phyloP scores from a whole-genome alignment of 176 grass and related monocot species.

The Triticum turgidum region DNA sequence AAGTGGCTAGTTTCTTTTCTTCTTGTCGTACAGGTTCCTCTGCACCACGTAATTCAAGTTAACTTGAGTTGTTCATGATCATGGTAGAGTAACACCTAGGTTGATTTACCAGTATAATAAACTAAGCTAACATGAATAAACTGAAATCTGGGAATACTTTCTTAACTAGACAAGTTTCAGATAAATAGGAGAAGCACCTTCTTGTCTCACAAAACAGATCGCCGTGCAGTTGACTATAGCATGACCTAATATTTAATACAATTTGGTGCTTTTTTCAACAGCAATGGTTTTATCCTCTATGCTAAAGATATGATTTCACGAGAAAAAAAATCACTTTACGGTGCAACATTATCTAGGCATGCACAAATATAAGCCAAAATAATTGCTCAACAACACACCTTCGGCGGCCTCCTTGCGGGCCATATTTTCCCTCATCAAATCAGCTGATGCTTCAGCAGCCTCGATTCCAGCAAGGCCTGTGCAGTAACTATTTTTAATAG shows the following conservation, averaged over 20 bases:
- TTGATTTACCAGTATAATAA: not conserved
- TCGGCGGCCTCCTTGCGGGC: slow-evolving; percentile 81
- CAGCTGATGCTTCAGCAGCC: slow-evolving; percentile 83
- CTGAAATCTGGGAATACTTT: not conserved
- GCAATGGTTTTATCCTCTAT: not conserved
- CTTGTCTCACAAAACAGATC: not conserved
- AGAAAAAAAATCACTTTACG: not conserved
- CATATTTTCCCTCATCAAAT: slow-evolving; percentile 91
- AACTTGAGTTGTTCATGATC: not conserved
- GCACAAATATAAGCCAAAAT: not conserved
- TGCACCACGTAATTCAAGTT: slow-evolving; percentile 30
- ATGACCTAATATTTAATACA: not conserved
- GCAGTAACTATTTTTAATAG: slow-evolving; percentile 85
- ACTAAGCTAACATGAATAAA: not conserved
- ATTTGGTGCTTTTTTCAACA: not conserved
- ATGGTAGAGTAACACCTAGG: not conserved
- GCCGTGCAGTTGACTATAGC: not conserved
- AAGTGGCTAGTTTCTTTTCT: slow-evolving; percentile 80
- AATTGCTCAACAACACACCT: slow-evolving; percentile 48
- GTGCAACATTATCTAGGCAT: not conserved
- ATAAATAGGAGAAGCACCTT: not conserved
- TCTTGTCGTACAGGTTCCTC: slow-evolving; percentile 60
- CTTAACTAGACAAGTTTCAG: slow-evolving; percentile 1
- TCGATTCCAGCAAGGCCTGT: slow-evolving; percentile 92
- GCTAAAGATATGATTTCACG: not conserved